Conservation (phyloP, 1,284 basidiomycete species). For the Dichomitus squalens region DNA sequence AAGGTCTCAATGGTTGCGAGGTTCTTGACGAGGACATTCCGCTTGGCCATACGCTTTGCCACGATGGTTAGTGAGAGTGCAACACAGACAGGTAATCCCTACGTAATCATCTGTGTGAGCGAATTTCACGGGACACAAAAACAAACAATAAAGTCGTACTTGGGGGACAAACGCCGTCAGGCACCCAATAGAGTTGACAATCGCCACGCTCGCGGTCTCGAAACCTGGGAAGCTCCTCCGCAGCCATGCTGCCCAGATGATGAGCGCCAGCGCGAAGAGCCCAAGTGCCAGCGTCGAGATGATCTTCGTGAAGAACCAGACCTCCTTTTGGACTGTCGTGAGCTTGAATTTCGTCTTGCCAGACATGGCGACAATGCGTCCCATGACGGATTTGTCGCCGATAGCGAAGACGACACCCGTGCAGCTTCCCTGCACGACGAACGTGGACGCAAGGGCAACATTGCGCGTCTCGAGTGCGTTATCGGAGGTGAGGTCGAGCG, state of each 20-base stretch:
- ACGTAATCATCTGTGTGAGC: background rate
- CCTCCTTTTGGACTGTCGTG: constrained; percentile 50
- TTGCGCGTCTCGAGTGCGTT: constrained; percentile 68
- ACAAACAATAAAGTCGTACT: constrained; percentile 20
- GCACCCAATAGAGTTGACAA: constrained; percentile 51
- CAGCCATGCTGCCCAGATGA: constrained; percentile 51
- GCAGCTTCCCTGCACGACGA: constrained; percentile 57
- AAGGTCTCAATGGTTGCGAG: constrained; percentile 64
- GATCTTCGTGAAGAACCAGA: constrained; percentile 53
- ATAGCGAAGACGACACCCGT: constrained; percentile 61
- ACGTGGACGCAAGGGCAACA: constrained; percentile 56
- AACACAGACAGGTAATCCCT: constrained; percentile 54
- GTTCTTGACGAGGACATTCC: constrained; percentile 59
- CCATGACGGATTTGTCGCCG: constrained; percentile 61
- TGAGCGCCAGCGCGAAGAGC: constrained; percentile 43
- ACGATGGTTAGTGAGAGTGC: constrained; percentile 54
- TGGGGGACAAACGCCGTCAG: constrained; percentile 54
- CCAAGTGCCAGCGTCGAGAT: constrained; percentile 44
- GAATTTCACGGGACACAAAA: too few species aligned
- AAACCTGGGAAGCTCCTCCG: constrained; percentile 39
- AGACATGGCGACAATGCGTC: constrained; percentile 61
- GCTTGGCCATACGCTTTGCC: constrained; percentile 51
- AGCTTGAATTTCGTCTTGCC: constrained; percentile 49
- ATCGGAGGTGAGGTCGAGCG: constrained; percentile 51
- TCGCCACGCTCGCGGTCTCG: constrained; percentile 41